Percentiles rank a stretch among this genome's conserved stretches.
Conservation (phyloP, 495 filamentous ascomycete genomes). For the Hypoxylon cercidicola region DNA sequence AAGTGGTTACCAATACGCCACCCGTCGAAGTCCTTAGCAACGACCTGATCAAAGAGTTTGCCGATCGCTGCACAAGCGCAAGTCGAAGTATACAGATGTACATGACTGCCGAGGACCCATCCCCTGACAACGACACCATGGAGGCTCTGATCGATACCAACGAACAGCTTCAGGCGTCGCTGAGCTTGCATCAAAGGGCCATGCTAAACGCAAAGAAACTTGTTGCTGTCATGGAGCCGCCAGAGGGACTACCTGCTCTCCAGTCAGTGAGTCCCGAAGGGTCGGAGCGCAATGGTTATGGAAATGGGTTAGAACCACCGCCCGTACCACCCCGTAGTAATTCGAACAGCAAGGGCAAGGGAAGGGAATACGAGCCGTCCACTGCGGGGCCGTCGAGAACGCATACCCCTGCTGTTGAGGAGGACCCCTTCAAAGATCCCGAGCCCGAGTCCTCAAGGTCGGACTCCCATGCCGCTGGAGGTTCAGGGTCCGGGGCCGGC, state of each 20-base stretch:
- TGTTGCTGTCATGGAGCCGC: conserved; percentile 32
- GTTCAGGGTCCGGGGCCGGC: conserved; percentile 29
- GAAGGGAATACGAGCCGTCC: conserved; percentile 41
- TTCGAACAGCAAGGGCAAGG: conserved; percentile 58
- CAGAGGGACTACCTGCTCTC: conserved; percentile 2
- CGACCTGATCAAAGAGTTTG: conserved; percentile 92
- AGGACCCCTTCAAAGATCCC: conserved; percentile 61
- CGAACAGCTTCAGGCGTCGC: conserved; percentile 80
- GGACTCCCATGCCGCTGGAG: conserved; percentile 28
- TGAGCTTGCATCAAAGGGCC: conserved; percentile 83
- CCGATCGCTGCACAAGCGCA: conserved; percentile 83
- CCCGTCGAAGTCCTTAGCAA: conserved; percentile 77
- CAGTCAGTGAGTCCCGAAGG: conserved; percentile 38
- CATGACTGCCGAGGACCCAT: conserved; percentile 79
- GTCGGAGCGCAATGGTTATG: conserved; percentile 36
- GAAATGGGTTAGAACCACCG: conserved; percentile 26
- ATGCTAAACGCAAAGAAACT: conserved; percentile 76
- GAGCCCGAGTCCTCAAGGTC: conserved; percentile 42
- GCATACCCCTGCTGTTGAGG: conserved; percentile 47
- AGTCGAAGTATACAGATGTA: conserved; percentile 82
- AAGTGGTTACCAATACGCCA: conserved; percentile 86
- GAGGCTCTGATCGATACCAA: conserved; percentile 93
- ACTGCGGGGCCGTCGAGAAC: conserved; percentile 51
- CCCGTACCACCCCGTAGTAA: conserved; percentile 38
- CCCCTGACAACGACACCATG: conserved; percentile 92